Evolutionary conservation across 192 early-diverging fungal species (phyloP), one percentile per base, ranked within the genome.

Genomic region (Paraglomus occultum): DNA sequence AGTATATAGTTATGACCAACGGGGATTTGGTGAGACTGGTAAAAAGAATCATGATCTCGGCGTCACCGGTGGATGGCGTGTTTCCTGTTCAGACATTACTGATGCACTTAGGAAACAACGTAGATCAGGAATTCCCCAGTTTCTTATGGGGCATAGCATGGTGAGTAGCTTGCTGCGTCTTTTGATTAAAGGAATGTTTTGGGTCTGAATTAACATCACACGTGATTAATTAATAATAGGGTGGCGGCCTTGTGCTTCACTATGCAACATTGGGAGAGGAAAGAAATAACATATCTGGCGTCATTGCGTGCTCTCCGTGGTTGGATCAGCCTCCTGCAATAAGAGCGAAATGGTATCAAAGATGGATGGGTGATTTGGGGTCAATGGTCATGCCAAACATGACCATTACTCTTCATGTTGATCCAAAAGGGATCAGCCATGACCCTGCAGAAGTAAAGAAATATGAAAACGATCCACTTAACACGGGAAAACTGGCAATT

Each of bases 21-120:
- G 90, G 52, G 90, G 90, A 52, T 87, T 81, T 67, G 90, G 90
- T 17, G 62, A 83, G 67, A 91, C 90, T 15, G 52, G 52, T 54
- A 71, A 70, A 70, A 38, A 15, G 6, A 48, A 57, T 66, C 77
- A 80, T 23, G 64, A 71, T 14, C 76, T 76, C 47, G 85, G 87
- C 18, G 58, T 74, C 23, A 78, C 81, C 50, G 76, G 78, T 47
- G 81, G 85, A 18, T 84, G 78, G 51, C 65, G 67, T 12, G 77
- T 76, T 18, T 78, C 75, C 18, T 67, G 76, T 48, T 73, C 70
- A n/a, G 85, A 87, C 50, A 77, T 87, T 39, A 79, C 80, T 51
- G 71, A 75, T 6, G 79, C 80, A 40, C 54, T 85, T 20, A 14
- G 71, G 22, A 70, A 73, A 22, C 51, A 70, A 5, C 74, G 79